Conservation (phyloP, 805 yeast species). For the Pichia heedii region DNA sequence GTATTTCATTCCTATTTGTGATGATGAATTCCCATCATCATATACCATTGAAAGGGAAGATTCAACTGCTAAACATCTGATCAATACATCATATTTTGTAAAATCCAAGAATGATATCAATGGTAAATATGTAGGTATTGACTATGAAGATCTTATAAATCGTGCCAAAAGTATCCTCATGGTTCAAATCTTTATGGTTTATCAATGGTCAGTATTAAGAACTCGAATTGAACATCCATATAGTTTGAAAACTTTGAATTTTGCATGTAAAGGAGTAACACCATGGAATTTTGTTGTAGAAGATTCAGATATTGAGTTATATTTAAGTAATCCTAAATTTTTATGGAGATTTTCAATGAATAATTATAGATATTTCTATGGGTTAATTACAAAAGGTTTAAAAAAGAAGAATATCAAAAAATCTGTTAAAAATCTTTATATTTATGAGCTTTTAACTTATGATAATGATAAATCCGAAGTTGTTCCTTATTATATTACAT, state of each 20-base stretch:
- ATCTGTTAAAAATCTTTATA: background rate
- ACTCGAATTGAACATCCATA: slow-evolving; percentile 1
- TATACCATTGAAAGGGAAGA: background rate
- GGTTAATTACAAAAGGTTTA: background rate
- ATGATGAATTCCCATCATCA: background rate
- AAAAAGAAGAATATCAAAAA: background rate
- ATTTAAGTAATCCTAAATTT: background rate
- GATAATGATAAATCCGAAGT: background rate
- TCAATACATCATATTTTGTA: background rate
- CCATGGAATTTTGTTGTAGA: slow-evolving; percentile 4
- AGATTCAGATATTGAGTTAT: background rate
- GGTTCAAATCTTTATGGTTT: background rate
- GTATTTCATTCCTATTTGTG: slow-evolving; percentile 2
- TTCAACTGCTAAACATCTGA: background rate
- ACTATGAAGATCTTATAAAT: background rate
- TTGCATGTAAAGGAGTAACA: background rate
- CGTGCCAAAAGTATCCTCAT: background rate
- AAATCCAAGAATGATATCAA: background rate
- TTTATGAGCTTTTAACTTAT: background rate
- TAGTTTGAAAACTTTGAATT: background rate
- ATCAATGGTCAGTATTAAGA: slow-evolving; percentile 1
- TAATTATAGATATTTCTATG: slow-evolving; percentile 2
- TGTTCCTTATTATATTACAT: background rate
- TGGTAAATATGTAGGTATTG: background rate
- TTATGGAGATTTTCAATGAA: slow-evolving; percentile 4